Percentiles rank a stretch among this genome's conserved stretches.
phyloP scores from a whole-genome alignment of 2,329 filamentous ascomycete species.

The Hymenoscyphus repandus region DNA sequence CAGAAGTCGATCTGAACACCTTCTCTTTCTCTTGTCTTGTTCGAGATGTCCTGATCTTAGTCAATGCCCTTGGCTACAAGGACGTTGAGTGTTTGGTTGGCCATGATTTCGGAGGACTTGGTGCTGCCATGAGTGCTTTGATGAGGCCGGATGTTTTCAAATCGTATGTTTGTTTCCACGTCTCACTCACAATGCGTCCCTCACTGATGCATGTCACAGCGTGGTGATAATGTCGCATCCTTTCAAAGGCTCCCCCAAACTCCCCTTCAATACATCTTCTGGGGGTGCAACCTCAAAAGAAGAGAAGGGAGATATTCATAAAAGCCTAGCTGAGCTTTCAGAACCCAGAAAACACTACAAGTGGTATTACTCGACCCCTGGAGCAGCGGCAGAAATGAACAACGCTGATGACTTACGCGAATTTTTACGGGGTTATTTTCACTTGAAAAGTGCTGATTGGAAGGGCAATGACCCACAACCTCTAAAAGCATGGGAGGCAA shows the following conservation, averaged over 20 bases:
- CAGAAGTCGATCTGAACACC: constrained; percentile 48
- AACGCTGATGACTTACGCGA: constrained; percentile 47
- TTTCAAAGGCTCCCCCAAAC: constrained; percentile 46
- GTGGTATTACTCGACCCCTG: constrained; percentile 53
- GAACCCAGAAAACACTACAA: constrained; percentile 66
- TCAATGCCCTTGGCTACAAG: constrained; percentile 55
- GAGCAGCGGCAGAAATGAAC: constrained; percentile 43
- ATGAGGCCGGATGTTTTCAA: constrained; percentile 61
- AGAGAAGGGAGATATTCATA: constrained; percentile 43
- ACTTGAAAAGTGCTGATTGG: constrained; percentile 63
- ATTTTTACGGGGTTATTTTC: constrained; percentile 63
- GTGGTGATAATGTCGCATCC: constrained; percentile 62
- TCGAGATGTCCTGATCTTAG: constrained; percentile 56
- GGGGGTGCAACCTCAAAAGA: constrained; percentile 19
- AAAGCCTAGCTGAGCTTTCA: constrained; percentile 46
- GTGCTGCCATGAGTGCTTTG: constrained; percentile 53
- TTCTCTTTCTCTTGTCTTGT: constrained; percentile 55
- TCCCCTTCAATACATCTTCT: constrained; percentile 44
- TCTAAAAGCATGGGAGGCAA: constrained; percentile 50
- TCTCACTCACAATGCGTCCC: neutral
- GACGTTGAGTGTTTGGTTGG: constrained; percentile 55
- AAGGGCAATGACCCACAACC: constrained; percentile 47
- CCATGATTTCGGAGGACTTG: constrained; percentile 62
- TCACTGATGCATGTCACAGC: constrained; percentile 5
- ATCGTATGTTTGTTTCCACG: constrained; percentile 30